phyloP scores from a whole-genome alignment of 495 filamentous ascomycete genomes.

The Xylaria grammica region DNA sequence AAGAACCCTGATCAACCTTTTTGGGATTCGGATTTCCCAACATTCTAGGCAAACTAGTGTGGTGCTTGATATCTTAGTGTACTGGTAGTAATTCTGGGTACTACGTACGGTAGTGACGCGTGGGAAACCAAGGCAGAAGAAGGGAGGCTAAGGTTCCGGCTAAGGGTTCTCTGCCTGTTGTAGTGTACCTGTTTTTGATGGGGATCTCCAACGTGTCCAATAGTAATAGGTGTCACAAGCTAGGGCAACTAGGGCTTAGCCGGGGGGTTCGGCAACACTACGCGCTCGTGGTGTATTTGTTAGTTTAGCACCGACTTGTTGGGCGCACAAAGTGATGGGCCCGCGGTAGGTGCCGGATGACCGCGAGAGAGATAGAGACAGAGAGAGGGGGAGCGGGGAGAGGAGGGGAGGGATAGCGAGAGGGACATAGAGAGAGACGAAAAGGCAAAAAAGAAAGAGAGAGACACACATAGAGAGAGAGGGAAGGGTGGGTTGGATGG shows the following conservation, averaged over 20 bases:
- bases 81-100: too few relatives aligned
- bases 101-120: background rate
- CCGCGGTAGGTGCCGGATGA: background rate
- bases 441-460: background rate
- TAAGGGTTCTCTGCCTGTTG: too few relatives aligned
- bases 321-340: background rate
- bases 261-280: constrained; percentile 17
- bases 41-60: too few relatives aligned
- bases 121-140: background rate
- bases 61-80: too few relatives aligned
- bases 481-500: background rate
- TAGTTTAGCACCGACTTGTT: background rate
- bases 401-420: background rate
- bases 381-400: background rate
- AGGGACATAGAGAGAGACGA: background rate
- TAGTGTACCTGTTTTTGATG: background rate
- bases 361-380: background rate
- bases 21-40: background rate
- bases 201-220: constrained; percentile 4
- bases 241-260: constrained; percentile 15
- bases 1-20: background rate
- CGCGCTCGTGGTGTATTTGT: background rate
- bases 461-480: background rate
- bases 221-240: background rate
- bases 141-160: too few relatives aligned